These are phyloP conservation scores for Teratosphaeria epicoccoides DNA, from an alignment of 2,329 filamentous ascomycete genomes.

Conservation along the genomic window DNA sequence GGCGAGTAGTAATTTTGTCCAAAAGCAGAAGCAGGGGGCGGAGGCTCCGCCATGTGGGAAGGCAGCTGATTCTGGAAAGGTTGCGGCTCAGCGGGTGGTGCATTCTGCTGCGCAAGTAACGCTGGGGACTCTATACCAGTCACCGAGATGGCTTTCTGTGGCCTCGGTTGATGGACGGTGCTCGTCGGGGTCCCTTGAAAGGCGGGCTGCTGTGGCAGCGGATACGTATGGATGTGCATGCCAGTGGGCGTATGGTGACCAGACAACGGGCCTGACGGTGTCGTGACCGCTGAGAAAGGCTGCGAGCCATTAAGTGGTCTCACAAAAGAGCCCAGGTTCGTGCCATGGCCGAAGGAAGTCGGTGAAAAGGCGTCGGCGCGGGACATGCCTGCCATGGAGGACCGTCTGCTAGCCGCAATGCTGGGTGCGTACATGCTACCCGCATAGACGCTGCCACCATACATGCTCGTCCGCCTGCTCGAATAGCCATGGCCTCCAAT, in stretches of 20 bases:
- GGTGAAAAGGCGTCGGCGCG: constrained; percentile 72
- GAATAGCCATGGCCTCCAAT: constrained; percentile 59
- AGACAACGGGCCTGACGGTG: constrained; percentile 24
- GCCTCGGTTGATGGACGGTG: constrained; percentile 87
- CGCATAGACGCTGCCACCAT: constrained; percentile 69
- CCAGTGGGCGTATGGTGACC: constrained; percentile 36
- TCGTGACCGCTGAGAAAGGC: constrained; percentile 24
- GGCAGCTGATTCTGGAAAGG: constrained; percentile 96
- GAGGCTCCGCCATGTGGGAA: constrained; percentile 51
- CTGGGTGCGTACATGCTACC: constrained; percentile 80
- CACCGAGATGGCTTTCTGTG: constrained; percentile 88
- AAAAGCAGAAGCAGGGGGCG: constrained; percentile 35
- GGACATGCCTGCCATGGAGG: constrained; percentile 59
- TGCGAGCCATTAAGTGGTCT: constrained; percentile 59
- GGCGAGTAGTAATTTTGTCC: constrained; percentile 39
- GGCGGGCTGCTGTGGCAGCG: constrained; percentile 44
- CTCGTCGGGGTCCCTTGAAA: constrained; percentile 53
- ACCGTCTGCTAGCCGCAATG: constrained; percentile 76
- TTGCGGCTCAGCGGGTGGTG: constrained; percentile 48
- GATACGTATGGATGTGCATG: constrained; percentile 43
- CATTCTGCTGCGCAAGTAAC: constrained; percentile 42
- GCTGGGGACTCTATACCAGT: constrained; percentile 83
- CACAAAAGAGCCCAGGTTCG: constrained; percentile 51
- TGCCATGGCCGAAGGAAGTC: constrained; percentile 49
- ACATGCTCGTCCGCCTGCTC: constrained; percentile 70